phyloP scores from a whole-genome alignment of 306 rosid species.

The Sicyos baderoa region DNA sequence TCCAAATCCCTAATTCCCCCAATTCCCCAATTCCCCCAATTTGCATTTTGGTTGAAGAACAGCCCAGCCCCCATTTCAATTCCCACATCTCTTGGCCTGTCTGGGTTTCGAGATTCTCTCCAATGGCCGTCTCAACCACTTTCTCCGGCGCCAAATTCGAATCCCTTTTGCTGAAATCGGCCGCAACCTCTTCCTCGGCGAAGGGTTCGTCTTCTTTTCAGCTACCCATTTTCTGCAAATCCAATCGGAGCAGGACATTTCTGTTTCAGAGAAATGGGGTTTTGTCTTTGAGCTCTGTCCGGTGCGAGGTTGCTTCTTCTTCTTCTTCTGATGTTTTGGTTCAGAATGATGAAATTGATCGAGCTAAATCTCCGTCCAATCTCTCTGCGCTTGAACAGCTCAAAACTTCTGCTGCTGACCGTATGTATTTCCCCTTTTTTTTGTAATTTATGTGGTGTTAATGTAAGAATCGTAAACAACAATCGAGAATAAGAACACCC shows the following conservation, averaged over 20 bases:
- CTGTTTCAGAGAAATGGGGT: constrained; percentile 39
- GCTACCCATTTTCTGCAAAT: constrained; percentile 27
- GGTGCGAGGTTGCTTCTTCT: constrained; percentile 43
- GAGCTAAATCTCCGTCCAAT: constrained; percentile 19
- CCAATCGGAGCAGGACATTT: constrained; percentile 26
- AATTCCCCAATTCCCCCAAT: not conserved
- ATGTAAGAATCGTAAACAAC: too few relatives aligned
- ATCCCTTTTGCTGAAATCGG: constrained; percentile 31
- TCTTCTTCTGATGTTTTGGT: constrained; percentile 30
- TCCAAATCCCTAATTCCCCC: not conserved
- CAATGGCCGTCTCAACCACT: constrained; percentile 51
- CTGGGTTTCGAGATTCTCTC: constrained; percentile 31
- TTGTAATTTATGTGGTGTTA: not conserved
- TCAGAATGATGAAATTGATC: constrained; percentile 23
- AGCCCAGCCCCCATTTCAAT: not conserved
- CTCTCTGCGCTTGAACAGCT: constrained; percentile 85
- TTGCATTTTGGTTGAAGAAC: not conserved
- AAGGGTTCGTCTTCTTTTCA: constrained; percentile 23
- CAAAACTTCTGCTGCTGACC: constrained; percentile 77
- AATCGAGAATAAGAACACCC: too few relatives aligned
- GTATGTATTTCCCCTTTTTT: constrained; percentile 27
- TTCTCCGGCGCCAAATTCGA: constrained; percentile 48
- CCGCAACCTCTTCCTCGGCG: constrained; percentile 37
- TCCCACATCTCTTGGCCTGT: not conserved
- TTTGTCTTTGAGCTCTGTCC: constrained; percentile 19